phyloP scores from a whole-genome alignment of 192 early-diverging fungal genomes.

The Dissophora globulifera region DNA sequence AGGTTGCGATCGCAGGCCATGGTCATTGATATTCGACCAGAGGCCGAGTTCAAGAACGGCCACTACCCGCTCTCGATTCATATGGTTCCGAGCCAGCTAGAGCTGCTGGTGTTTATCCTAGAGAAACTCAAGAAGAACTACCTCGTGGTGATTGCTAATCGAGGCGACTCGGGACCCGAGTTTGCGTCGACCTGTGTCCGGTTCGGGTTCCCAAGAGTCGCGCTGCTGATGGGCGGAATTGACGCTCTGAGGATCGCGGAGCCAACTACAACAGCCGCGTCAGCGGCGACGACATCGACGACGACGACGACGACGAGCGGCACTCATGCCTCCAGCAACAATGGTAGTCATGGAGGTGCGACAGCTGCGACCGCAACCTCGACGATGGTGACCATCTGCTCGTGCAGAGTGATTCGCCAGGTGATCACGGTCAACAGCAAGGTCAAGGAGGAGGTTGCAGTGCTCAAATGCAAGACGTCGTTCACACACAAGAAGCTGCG shows the following conservation, averaged over 20 bases:
- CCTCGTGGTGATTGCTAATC: constrained; percentile 60
- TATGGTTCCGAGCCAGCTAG: constrained; percentile 56
- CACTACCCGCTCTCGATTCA: constrained; percentile 68
- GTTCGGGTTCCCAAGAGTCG: constrained; percentile 55
- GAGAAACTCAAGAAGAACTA: constrained; percentile 64
- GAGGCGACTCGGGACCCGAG: constrained; percentile 62
- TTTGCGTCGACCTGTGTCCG: constrained; percentile 60
- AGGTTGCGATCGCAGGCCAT: constrained; percentile 57
- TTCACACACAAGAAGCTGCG: constrained; percentile 32
- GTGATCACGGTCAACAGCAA: constrained; percentile 30
- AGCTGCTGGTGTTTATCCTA: constrained; percentile 53
- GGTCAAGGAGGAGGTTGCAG: constrained; percentile 36
- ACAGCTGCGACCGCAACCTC: neutral
- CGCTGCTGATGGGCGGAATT: constrained; percentile 63
- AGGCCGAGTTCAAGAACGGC: constrained; percentile 63
- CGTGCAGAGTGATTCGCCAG: constrained; percentile 36
- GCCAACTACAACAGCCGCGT: neutral
- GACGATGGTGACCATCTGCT: constrained; percentile 19
- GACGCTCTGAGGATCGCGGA: constrained; percentile 54
- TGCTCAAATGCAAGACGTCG: constrained; percentile 47
- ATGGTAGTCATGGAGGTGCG: neutral
- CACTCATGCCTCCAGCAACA: constrained; percentile 10
- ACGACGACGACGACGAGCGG: constrained; percentile 7
- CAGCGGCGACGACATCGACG: neutral
- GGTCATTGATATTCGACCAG: constrained; percentile 67